Base-by-base conservation (phyloP, 1,139 yeast species). In the Lodderomyces beijingensis region DNA sequence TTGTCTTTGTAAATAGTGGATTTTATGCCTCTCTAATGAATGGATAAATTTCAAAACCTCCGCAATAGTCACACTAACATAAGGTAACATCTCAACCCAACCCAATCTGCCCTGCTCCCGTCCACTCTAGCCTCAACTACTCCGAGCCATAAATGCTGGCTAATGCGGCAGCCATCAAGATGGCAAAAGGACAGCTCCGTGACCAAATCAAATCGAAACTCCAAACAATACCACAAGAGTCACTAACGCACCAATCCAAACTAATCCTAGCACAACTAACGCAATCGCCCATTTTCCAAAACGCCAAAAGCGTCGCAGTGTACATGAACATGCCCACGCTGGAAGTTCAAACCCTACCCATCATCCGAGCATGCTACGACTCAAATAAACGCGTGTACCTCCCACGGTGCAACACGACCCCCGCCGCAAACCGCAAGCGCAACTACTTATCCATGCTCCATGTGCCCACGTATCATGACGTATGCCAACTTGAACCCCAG, bases 271-370 rank as follows among this genome's bases (percentile, higher is more conserved):
- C 44, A 0, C 47, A 45, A 2, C 43, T 79, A n/a, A 32, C 57
- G 5, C 27, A 40, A 1, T 51, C 64, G 24, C 62, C 65, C 0
- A 58, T 52, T 28, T 77, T 77, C 44, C 42, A 53, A 31, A 33
- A 45, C 1, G 75, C 87, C 1, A 46, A 47, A n/a, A 62, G 53
- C 8, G 54, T 85, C 1, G 93, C 79, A 0, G 48, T 80, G 20
- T 84, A 73, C 45, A 72, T 83, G 78, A 77, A 70, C 50, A 77
- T 84, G 84, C 80, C 78, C 1, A 46, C 56, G 16, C 66, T 74
- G 41, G 94, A 85, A 49, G 57, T 79, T 2, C 70, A 71, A 39
- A 84, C 94, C 0, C 45, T 57, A 9, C 50, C 48, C 0, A 57
- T 84, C 11, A 73, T 84, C 9, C 44, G 59, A 25, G 42, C 58